These are phyloP conservation scores for Backusella luteola DNA, from an alignment of 192 early-diverging fungal species.

Conservation along the genomic window DNA sequence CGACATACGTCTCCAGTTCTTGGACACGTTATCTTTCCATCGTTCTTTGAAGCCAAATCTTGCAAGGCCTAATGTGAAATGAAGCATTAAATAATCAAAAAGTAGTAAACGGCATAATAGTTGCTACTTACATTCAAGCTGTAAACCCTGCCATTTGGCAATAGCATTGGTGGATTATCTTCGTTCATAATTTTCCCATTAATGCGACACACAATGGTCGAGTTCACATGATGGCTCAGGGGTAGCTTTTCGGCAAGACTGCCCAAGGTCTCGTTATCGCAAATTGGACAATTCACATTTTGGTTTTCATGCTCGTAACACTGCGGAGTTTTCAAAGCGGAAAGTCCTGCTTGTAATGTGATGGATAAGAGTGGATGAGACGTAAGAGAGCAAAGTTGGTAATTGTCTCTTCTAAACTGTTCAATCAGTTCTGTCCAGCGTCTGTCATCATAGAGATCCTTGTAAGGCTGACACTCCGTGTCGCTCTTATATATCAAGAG, in stretches of 20 bases:
- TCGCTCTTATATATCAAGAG: constrained; percentile 79
- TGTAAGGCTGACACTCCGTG: constrained; percentile 82
- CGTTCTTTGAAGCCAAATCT: constrained; percentile 65
- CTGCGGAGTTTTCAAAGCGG: constrained; percentile 88
- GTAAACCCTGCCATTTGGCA: constrained; percentile 97
- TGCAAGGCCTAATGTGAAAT: constrained; percentile 52
- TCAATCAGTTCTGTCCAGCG: constrained; percentile 79
- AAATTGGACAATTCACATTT: constrained; percentile 96
- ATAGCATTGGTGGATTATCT: constrained; percentile 92
- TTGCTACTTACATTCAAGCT: constrained; percentile 63
- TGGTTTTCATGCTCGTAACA: constrained; percentile 75
- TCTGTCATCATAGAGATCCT: constrained; percentile 60
- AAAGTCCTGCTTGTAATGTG: constrained; percentile 92
- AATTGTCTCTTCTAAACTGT: constrained; percentile 86
- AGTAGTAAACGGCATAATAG: neutral
- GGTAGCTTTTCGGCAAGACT: constrained; percentile 82
- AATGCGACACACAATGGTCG: constrained; percentile 89
- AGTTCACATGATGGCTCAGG: constrained; percentile 93
- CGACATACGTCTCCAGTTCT: constrained; percentile 58
- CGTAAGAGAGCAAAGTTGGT: constrained; percentile 86
- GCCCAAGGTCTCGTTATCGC: constrained; percentile 81
- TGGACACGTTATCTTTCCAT: constrained; percentile 72
- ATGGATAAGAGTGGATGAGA: constrained; percentile 81
- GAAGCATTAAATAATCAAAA: neutral
- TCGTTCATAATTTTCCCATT: constrained; percentile 94